phyloP scores from a whole-genome alignment of 106 monocot genomes.

The Agapanthus africanus region DNA sequence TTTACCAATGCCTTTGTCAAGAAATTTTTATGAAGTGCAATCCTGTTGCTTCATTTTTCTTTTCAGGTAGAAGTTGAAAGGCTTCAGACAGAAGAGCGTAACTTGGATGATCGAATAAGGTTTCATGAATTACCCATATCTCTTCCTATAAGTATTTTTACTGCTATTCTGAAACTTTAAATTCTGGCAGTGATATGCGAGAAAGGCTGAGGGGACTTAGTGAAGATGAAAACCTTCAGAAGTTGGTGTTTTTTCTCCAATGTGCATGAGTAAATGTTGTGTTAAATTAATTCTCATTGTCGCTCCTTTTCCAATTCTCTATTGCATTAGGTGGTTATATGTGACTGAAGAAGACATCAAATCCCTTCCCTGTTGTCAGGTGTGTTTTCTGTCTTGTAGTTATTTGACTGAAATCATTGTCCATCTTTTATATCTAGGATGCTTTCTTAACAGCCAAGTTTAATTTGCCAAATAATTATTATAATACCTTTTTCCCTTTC shows the following conservation, averaged over 20 bases:
- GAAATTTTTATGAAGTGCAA: not conserved
- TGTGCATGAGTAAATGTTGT: not conserved
- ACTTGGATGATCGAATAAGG: slow-evolving; percentile 32
- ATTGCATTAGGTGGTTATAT: slow-evolving; percentile 22
- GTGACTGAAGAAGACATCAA: slow-evolving; percentile 38
- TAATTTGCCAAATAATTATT: not conserved
- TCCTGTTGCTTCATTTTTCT: not conserved
- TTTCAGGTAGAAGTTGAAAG: slow-evolving; percentile 24
- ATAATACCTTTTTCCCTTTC: not conserved
- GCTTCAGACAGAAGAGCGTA: slow-evolving; percentile 15
- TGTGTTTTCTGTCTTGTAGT: slow-evolving; percentile 1
- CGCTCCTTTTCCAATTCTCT: not conserved
- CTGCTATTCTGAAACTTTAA: slow-evolving; percentile 5
- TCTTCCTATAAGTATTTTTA: slow-evolving; percentile 1
- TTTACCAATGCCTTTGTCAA: not conserved
- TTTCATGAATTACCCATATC: not conserved
- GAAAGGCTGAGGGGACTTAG: slow-evolving; percentile 29
- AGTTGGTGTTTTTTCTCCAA: slow-evolving; percentile 13
- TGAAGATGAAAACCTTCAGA: slow-evolving; percentile 30
- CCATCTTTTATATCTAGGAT: not conserved
- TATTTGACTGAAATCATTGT: not conserved
- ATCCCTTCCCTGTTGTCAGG: slow-evolving; percentile 27
- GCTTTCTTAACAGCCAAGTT: not conserved
- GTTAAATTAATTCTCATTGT: not conserved
- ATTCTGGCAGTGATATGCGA: slow-evolving; percentile 23